Base-by-base conservation (phyloP, 2,329 filamentous ascomycete genomes). In the Colletotrichum ledebouriae region DNA sequence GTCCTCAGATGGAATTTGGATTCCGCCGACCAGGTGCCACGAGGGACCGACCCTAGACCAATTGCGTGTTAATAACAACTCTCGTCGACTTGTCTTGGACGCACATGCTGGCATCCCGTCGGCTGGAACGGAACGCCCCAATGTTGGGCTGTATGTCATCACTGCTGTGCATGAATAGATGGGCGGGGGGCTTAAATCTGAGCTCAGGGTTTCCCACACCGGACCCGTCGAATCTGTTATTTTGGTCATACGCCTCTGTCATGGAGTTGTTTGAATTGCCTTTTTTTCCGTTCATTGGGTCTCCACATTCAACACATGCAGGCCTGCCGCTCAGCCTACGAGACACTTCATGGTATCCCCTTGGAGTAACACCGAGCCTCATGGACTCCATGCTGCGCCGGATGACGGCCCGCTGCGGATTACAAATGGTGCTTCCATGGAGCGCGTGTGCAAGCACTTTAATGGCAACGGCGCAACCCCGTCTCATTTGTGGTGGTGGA, bases 341-440 rank as follows among this genome's bases (percentile, higher is more conserved):
- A 20, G 9, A 52, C 44, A 33, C 5, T 20, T 20, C 3, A 15
- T 17, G 20, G n/a, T n/a, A n/a, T 46, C 22, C 34, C 4, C 17
- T 63, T 52, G 49, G 5, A 39, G 52, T 17, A 46, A 22, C 46
- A 41, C 46, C 44, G 46, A 52, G 11, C 15, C 11, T 3, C 15
- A 5, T 37, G 34, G 34, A 13, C 39, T 52, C 29, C 53, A n/a
- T 29, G 39, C 39, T 46, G 6, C 37, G 22, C n/a, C 15, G 6
- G 17, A 22, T 49, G 42, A 44, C 25, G 29, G 22, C 9, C 49
- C 42, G 42, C 34, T 22, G 47, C 39, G 15, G 49, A 65, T 68
- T 41, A 68, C 66, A 59, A 68, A 68, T 64, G 33, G 10, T 22
- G 15, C 46, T 22, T 47, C 63, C 63, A 17, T 17, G 63, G 63